Percentiles rank a stretch among this genome's conserved stretches.
These are phyloP conservation scores for Hypsizygus marmoreus DNA, from an alignment of 768 basidiomycete genomes.

Conservation along the genomic window DNA sequence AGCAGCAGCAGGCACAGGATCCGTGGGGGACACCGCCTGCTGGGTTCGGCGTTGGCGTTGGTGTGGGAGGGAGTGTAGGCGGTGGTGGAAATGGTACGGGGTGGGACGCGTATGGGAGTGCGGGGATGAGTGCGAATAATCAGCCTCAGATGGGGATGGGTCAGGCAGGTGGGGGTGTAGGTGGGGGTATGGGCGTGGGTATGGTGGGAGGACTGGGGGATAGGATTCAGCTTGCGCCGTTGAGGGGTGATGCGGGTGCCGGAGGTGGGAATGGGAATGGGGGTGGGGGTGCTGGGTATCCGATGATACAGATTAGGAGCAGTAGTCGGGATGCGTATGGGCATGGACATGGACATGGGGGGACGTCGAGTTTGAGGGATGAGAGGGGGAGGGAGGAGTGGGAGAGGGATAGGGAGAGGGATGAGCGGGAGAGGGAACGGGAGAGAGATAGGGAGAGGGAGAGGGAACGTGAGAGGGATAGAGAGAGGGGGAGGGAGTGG, in stretches of 20 bases:
- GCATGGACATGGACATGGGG: constrained; percentile 15
- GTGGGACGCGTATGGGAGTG: constrained; percentile 9
- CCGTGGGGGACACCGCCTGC: constrained; percentile 11
- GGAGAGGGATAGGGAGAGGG: constrained; percentile 13
- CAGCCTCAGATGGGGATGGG: not conserved
- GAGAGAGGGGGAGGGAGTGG: constrained; percentile 18
- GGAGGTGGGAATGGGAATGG: constrained; percentile 10
- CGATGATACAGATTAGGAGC: constrained; percentile 38
- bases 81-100: not conserved
- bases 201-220: constrained; percentile 30
- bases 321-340: constrained; percentile 31
- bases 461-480: constrained; percentile 12
- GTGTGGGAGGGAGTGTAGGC: not conserved
- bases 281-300: constrained; percentile 22
- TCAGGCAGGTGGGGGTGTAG: not conserved
- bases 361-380: constrained; percentile 10
- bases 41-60: not conserved
- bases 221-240: constrained; percentile 59
- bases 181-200: not conserved
- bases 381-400: constrained; percentile 11
- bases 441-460: constrained; percentile 14
- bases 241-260: constrained; percentile 31
- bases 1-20: constrained; percentile 15
- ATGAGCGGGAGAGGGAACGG: constrained; percentile 17
- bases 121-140: not conserved